Evolutionary conservation across 169 alveolate species (phyloP).

Genomic region (Cryptosporidium sp.): DNA sequence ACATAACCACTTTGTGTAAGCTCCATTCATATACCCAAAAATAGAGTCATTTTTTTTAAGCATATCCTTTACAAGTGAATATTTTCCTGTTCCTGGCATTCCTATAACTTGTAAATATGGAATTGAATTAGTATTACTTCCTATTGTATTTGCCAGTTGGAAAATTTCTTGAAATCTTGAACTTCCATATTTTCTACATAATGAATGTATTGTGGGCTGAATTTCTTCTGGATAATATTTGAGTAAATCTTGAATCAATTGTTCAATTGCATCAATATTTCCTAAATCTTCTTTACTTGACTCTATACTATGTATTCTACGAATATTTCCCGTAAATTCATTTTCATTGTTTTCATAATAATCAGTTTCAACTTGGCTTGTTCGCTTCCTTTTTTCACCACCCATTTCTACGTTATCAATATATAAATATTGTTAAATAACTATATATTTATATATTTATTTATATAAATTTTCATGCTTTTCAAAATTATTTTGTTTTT

Average conservation of each 20-base stretch:
- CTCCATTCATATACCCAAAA: slow-evolving; percentile 52
- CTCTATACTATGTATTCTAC: slow-evolving; percentile 18
- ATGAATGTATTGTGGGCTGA: slow-evolving; percentile 1
- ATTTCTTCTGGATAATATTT: slow-evolving; percentile 17
- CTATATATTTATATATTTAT: too few relatives aligned
- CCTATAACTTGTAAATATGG: slow-evolving; percentile 61
- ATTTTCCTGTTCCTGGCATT: slow-evolving; percentile 70
- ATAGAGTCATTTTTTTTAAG: slow-evolving; percentile 8
- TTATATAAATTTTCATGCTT: background rate
- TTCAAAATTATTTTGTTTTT: background rate
- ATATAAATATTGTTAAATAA: background rate
- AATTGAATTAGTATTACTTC: slow-evolving; percentile 22
- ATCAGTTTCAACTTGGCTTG: background rate
- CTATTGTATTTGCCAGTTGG: slow-evolving; percentile 52
- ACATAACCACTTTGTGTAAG: slow-evolving; percentile 50
- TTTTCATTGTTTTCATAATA: background rate
- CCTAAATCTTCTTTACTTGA: slow-evolving; percentile 35
- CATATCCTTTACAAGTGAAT: slow-evolving; percentile 39
- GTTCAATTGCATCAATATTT: slow-evolving; percentile 1
- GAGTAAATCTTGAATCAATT: background rate
- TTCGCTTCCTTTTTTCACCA: slow-evolving; percentile 1
- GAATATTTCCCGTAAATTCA: background rate
- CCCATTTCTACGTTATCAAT: background rate
- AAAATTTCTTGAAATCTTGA: slow-evolving; percentile 56
- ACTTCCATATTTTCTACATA: slow-evolving; percentile 56